Conservation (phyloP, 805 yeast species). For the Monosporozyma aerobia region DNA sequence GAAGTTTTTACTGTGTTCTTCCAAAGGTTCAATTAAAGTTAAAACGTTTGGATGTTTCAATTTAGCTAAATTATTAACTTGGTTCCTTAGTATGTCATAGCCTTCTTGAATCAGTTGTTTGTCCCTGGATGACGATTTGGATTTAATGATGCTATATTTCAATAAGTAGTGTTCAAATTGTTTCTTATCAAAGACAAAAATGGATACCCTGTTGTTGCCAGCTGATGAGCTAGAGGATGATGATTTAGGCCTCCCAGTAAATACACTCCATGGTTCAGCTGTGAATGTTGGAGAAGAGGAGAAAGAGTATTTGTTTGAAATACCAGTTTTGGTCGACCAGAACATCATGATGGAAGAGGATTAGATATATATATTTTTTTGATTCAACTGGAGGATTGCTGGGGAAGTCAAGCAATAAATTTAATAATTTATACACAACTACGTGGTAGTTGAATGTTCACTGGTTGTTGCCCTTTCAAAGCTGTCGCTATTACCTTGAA, state of each 20-base stretch:
- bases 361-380: not conserved
- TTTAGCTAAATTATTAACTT: slow-evolving; percentile 64
- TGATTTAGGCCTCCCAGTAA: slow-evolving; percentile 68
- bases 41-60: slow-evolving; percentile 85
- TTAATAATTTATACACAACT: too few species aligned
- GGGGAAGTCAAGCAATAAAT: not conserved
- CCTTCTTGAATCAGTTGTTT: slow-evolving; percentile 47
- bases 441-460: not conserved
- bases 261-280: slow-evolving; percentile 76
- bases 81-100: slow-evolving; percentile 54
- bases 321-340: slow-evolving; percentile 41
- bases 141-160: slow-evolving; percentile 41
- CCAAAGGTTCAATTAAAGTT: slow-evolving; percentile 79
- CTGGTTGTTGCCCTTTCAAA: not conserved
- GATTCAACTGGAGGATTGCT: not conserved
- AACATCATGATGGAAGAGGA: slow-evolving; percentile 17
- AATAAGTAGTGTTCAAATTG: slow-evolving; percentile 50
- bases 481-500: not conserved
- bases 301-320: slow-evolving; percentile 56
- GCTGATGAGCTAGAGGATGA: slow-evolving; percentile 32
- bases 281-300: slow-evolving; percentile 63
- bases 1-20: slow-evolving; percentile 70
- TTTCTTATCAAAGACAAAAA: slow-evolving; percentile 79
- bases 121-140: slow-evolving; percentile 32
- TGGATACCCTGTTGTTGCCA: slow-evolving; percentile 46